Base-by-base conservation (phyloP, 257 asterid species). In the Ligustrum vulgare region DNA sequence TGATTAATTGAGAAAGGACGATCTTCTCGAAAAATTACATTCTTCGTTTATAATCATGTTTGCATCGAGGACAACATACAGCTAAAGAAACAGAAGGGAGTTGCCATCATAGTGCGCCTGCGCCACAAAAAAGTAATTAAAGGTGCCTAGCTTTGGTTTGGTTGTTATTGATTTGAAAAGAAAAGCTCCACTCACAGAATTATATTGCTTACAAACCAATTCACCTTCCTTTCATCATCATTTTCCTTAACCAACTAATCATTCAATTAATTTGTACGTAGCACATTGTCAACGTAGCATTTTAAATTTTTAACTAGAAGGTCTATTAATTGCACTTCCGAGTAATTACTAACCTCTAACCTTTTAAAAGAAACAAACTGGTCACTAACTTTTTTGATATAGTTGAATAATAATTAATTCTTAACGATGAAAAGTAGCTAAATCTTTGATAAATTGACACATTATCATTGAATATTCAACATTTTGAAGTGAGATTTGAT, bases 141-240 rank as follows among this genome's bases (percentile, higher is more conserved):
- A 66, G 62, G 10, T 32, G 82, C 58, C 81, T 4, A 43, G 9
- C 1, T 60, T 41, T 34, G 9, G 1, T 65, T 35, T 39, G 63
- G 71, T 74, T 64, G 82, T 83, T 37, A 8, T 69, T 70, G 77
- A 73, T 75, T 79, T n/a, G 76, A 49, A 78, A 67, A 39, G 45
- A 10, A 39, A 39, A 39, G 45, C 9, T 5, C 13, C 66, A 58
- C 13, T 4, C 10, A 73, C 69, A 70, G n/a, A 20, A 28, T 20
- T 51, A 75, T 65, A 74, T 70, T 78, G 82, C 84, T 87, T 84
- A 62, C 54, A 45, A 75, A 78, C 58, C 81, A 82, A 81, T 81
- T 86, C 75, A 79, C 83, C 81, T 66, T 70, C 85, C 60, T 31
- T 49, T 41, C 73, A 69, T 74, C 60, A 72, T 78, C 81, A 84